These are phyloP conservation scores for Macrophomina phaseolina DNA, from an alignment of 2,329 filamentous ascomycete species.

Conservation along the genomic window DNA sequence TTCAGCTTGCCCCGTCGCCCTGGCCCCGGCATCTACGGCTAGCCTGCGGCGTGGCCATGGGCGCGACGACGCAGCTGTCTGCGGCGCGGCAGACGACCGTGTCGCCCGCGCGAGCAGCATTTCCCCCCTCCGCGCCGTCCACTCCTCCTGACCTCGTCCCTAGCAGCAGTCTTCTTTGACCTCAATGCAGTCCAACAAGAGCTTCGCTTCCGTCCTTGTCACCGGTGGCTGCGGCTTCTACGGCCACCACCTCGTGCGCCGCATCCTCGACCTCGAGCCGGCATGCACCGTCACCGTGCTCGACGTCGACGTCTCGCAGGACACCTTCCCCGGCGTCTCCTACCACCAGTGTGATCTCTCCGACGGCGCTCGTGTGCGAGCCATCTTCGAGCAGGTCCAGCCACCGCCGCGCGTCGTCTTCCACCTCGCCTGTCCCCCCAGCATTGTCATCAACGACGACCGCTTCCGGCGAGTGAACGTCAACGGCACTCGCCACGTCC, in stretches of 20 bases:
- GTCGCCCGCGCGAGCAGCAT: no score
- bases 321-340: conserved; percentile 23
- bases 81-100: no score
- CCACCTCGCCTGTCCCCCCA: conserved; percentile 30
- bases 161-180: not conserved
- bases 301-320: conserved; percentile 29
- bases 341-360: conserved; percentile 31
- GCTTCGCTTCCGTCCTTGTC: conserved; percentile 30
- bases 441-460: conserved; percentile 10
- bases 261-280: conserved; percentile 28
- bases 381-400: conserved; percentile 28
- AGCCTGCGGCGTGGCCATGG: no score
- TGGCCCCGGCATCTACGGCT: no score
- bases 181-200: conserved; percentile 17
- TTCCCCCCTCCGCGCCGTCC: no score
- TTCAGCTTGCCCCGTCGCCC: no score
- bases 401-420: conserved; percentile 29
- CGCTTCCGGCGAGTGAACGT: conserved; percentile 29
- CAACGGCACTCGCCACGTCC: conserved; percentile 25
- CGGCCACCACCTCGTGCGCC: conserved; percentile 29
- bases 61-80: no score
- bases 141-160: no score
- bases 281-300: conserved; percentile 28
- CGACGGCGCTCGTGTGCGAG: conserved; percentile 20
- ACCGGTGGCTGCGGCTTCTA: conserved; percentile 32